Conservation (phyloP, 2,329 filamentous ascomycete genomes). For the Metarhizium robertsii region DNA sequence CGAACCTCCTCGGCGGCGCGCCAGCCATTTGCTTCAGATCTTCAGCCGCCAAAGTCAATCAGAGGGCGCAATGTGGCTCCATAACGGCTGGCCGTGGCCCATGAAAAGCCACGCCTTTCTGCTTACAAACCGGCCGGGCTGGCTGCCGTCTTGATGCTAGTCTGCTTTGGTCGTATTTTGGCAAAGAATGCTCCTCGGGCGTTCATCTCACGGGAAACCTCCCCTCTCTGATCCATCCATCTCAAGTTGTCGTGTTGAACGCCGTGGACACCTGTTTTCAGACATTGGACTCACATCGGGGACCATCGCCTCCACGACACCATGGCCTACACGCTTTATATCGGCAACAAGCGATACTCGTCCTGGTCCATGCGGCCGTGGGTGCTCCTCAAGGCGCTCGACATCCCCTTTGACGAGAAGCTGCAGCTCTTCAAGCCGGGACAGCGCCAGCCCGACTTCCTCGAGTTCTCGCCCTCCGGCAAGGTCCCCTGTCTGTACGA, state of each 20-base stretch:
- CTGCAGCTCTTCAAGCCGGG: slow-evolving; percentile 24
- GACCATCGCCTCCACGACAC: not conserved
- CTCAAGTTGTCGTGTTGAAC: no score
- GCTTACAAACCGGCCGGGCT: slow-evolving; percentile 1
- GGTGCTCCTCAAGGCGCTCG: slow-evolving; percentile 33
- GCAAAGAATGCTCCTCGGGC: not conserved
- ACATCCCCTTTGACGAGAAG: slow-evolving; percentile 32
- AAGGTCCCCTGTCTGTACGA: slow-evolving; percentile 33
- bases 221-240: no score
- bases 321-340: slow-evolving; percentile 23
- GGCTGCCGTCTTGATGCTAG: not conserved
- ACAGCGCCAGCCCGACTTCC: slow-evolving; percentile 23
- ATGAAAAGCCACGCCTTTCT: not conserved
- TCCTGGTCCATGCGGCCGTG: slow-evolving; percentile 37
- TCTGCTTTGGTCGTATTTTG: not conserved
- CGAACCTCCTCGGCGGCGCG: no score
- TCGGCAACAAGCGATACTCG: slow-evolving; percentile 35
- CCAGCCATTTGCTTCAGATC: not conserved
- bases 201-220: no score
- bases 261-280: no score
- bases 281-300: not conserved
- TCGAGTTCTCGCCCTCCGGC: slow-evolving; percentile 28
- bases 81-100: slow-evolving; percentile 8
- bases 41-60: not conserved
- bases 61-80: not conserved